Base-by-base conservation (phyloP, 2,329 filamentous ascomycete species). In the Paraphoma sp. region DNA sequence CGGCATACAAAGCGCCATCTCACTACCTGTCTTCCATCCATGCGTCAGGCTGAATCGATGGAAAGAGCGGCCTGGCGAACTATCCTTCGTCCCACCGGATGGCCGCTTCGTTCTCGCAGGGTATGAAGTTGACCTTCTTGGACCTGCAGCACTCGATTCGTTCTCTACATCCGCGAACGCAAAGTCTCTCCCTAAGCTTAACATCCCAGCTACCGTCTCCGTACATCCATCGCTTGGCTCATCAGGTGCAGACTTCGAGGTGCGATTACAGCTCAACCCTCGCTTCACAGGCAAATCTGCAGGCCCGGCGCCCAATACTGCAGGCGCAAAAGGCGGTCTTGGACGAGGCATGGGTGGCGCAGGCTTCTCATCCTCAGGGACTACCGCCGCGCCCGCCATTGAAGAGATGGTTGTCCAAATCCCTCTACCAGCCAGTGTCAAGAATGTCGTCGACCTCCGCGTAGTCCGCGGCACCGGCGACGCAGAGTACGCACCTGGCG, bases 31-130 rank as follows among this genome's bases (percentile, higher is more conserved):
- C 0, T 99, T 99, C 68, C 95, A 99, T 74, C 95, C 95, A 0
- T 98, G 95, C 69, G 95, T 99, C 8, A 85, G 95, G 16, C 81
- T 99, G 3, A 90, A 89, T n/a, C 85, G 88, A 61, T 99, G 95
- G 95, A 89, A 89, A 67, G 92, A 96, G 67, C 86, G 87, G 53
- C 92, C 93, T 0, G 95, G 95, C 3, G 91, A 97, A 63, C 82
- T 99, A n/a, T 96, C 92, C 72, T 99, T 99, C 70, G 87, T 99
- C 11, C 95, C 95, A 1, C 95, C 95, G 0, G 95, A 99, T 74
- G 95, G 95, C 31, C 87, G 92, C 43, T 99, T 98, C 74, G 90
- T 97, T 41, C 83, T 99, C 16, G 93, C 93, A 31, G 93, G 93
- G 18, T 99, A 99, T 72, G 94, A 97, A 76, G 92, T 96, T 17